Conservation (phyloP, 1,284 basidiomycete genomes). For the Pterulicium gracile region DNA sequence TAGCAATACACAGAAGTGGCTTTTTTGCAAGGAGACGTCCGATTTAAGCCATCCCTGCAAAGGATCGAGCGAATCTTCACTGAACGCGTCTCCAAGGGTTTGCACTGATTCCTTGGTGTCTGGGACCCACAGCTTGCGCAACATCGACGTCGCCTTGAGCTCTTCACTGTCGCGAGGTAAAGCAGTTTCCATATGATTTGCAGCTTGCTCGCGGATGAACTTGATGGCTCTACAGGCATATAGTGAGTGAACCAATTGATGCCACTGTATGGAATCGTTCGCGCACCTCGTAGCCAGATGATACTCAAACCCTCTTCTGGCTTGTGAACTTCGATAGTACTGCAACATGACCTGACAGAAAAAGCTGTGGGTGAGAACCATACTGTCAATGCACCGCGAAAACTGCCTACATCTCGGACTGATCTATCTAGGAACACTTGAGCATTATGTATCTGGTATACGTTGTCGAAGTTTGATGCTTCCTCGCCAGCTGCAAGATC, state of each 20-base stretch:
- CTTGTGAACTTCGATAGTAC: slow-evolving; percentile 81
- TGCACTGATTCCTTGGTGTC: slow-evolving; percentile 39
- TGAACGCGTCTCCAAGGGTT: slow-evolving; percentile 19
- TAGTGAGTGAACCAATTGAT: slow-evolving; percentile 7
- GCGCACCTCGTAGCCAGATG: slow-evolving; percentile 77
- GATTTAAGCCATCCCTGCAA: slow-evolving; percentile 56
- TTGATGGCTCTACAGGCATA: slow-evolving; percentile 56
- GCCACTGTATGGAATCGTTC: slow-evolving; percentile 2
- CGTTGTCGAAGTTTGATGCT: slow-evolving; percentile 81
- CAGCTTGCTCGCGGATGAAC: slow-evolving; percentile 75
- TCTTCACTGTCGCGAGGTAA: slow-evolving; percentile 24
- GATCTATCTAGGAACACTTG: slow-evolving; percentile 74
- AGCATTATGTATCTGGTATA: slow-evolving; percentile 86
- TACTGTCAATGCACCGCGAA: background rate
- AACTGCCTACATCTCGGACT: slow-evolving; percentile 57
- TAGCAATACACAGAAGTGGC: slow-evolving; percentile 75
- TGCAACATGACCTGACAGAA: slow-evolving; percentile 67
- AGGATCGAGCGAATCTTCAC: slow-evolving; percentile 35
- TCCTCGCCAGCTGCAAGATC: slow-evolving; percentile 59
- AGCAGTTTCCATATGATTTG: slow-evolving; percentile 27
- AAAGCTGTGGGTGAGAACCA: background rate
- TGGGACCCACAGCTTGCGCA: slow-evolving; percentile 50
- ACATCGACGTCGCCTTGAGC: slow-evolving; percentile 48
- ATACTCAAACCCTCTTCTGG: slow-evolving; percentile 74
- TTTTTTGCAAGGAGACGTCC: slow-evolving; percentile 54